phyloP scores from a whole-genome alignment of 768 basidiomycete genomes.

The Termitomyces sp. region DNA sequence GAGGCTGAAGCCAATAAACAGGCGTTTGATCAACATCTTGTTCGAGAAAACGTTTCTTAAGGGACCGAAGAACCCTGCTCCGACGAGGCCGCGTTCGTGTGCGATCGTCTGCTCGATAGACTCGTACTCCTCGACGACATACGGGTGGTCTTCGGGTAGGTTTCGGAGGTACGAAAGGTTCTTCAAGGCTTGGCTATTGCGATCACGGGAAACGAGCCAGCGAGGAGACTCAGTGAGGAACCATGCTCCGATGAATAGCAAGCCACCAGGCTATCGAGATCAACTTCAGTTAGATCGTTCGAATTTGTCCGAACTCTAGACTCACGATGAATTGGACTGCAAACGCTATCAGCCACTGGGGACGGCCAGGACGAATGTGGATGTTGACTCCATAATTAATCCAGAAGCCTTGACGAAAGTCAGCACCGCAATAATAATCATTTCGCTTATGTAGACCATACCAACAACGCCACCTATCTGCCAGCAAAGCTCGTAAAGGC shows the following conservation, averaged over 20 bases:
- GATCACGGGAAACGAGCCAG: slow-evolving; percentile 35
- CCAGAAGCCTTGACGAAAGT: slow-evolving; percentile 25
- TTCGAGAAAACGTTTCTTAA: slow-evolving; percentile 26
- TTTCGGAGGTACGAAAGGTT: slow-evolving; percentile 31
- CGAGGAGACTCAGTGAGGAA: slow-evolving; percentile 33
- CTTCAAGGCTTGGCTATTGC: slow-evolving; percentile 23
- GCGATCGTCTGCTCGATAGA: slow-evolving; percentile 29
- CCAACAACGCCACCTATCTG: slow-evolving; percentile 45
- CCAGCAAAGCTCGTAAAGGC: slow-evolving; percentile 45
- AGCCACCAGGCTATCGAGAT: slow-evolving; percentile 26
- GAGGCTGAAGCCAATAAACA: slow-evolving; percentile 32
- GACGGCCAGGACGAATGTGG: slow-evolving; percentile 23
- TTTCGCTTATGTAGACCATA: slow-evolving; percentile 12
- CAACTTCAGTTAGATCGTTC: background rate
- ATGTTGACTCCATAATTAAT: slow-evolving; percentile 34
- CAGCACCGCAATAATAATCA: background rate
- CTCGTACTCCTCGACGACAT: slow-evolving; percentile 27
- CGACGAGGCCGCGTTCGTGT: slow-evolving; percentile 29
- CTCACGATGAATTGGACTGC: slow-evolving; percentile 34
- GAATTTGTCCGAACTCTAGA: background rate
- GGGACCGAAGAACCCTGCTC: slow-evolving; percentile 31
- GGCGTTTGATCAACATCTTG: slow-evolving; percentile 26
- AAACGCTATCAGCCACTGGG: slow-evolving; percentile 35
- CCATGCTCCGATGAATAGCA: slow-evolving; percentile 29
- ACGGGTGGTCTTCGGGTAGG: slow-evolving; percentile 25